Evolutionary conservation across 2,329 filamentous ascomycete genomes (phyloP).

Genomic region (Alternaria viburni): DNA sequence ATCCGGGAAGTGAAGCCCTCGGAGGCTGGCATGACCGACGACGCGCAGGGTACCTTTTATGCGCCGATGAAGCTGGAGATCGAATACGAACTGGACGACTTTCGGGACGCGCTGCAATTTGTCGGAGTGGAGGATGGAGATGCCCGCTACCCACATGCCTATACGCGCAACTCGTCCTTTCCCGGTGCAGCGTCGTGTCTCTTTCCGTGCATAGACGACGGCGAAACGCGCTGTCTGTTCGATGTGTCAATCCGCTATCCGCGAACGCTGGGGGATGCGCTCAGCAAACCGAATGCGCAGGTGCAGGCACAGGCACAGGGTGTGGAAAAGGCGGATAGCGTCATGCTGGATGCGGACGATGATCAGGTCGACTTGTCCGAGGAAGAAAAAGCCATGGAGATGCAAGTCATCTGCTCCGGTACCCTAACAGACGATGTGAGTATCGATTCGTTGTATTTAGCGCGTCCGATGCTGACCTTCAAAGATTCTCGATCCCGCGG

Average conservation of each 20-base stretch:
- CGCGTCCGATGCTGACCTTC: constrained; percentile 11
- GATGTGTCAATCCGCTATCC: constrained; percentile 87
- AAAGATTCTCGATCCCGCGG: constrained; percentile 70
- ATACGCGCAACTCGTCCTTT: constrained; percentile 80
- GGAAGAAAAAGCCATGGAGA: constrained; percentile 85
- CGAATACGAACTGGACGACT: constrained; percentile 76
- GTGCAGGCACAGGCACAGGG: constrained; percentile 23
- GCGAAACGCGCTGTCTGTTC: constrained; percentile 81
- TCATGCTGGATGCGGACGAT: constrained; percentile 44
- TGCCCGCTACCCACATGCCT: constrained; percentile 85
- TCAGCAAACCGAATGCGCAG: constrained; percentile 47
- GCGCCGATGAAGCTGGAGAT: constrained; percentile 70
- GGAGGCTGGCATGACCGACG: constrained; percentile 47
- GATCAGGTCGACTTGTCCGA: constrained; percentile 61
- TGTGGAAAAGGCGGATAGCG: constrained; percentile 40
- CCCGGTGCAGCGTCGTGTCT: constrained; percentile 82
- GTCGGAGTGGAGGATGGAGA: constrained; percentile 83
- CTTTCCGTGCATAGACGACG: constrained; percentile 92
- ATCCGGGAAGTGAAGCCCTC: constrained; percentile 67
- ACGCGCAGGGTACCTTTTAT: constrained; percentile 51
- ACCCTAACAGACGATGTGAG: constrained; percentile 79
- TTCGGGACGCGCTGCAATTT: constrained; percentile 89
- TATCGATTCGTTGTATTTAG: background rate
- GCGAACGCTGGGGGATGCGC: constrained; percentile 80
- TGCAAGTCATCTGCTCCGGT: constrained; percentile 90